Base-by-base conservation (phyloP, 176 grass and related monocot species). In the Chrysopogon serrulatus region DNA sequence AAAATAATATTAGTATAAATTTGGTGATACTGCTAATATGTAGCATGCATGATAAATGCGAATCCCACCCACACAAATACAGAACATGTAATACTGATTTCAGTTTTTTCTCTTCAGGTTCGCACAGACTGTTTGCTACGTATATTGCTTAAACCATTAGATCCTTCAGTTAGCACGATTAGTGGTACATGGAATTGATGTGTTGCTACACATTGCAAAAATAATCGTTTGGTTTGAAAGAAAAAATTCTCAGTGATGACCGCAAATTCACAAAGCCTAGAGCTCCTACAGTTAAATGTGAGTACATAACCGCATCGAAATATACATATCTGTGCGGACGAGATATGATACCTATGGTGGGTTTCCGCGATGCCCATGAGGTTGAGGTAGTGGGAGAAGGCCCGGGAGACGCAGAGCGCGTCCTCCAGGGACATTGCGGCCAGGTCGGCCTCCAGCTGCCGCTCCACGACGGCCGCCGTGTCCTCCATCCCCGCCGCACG, bases 331-430 rank as follows among this genome's bases (percentile, higher is more conserved):
- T 56, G 23, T 10, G 32, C 16, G 54, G n/a, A 41, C 19, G 34
- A 5, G 27, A 9, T 12, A 69, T 3, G 33, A 2, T 51, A 92
- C 95, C 92, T 95, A 74, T 95, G 96, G 84, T 95, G 87, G 6
- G 93, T 95, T 75, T 98, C 93, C 0, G 96, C 96, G 73, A 98
- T 90, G 37, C 91, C 69, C 89, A 92, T 88, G 73, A 98, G 93
- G 71, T 93, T 98, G 81, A 98, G 90, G 85, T 98, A 88, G 85
- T 98, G 96, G 5, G 88, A 85, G 85, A 95, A 98, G n/a, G 93
- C 96, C 48, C 96, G 89, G 14, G 96, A 91, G 45, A 98, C 68
- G 40, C 71, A 76, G 73, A 98, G 76, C 17, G 93, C 89, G 34
- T 98, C 91, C 39, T 98, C 91, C 14, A 95, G 90, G 4, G 87